Evolutionary conservation across 2,329 filamentous ascomycete genomes (phyloP), one percentile per base, ranked within the genome.

Genomic region (Fusarium sp.): DNA sequence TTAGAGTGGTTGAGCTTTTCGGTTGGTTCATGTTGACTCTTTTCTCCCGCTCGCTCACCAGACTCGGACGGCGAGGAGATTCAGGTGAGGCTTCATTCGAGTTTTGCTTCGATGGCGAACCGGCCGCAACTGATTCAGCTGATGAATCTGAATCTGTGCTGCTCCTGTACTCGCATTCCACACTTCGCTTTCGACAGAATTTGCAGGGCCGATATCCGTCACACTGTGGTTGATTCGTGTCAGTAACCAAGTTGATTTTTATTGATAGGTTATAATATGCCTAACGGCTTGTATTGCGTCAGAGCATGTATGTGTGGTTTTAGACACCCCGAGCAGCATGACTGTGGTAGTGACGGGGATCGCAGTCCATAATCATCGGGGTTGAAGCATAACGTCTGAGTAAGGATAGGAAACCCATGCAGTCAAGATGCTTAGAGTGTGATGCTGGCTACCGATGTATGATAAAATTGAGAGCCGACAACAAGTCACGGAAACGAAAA

Each of bases 181-280:
- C 42, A 7, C 34, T 24, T 49, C 46, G 31, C 75, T 85, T 87
- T 40, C 78, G 75, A 74, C 86, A 89, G 24, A 83, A 84, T 56
- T 80, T 80, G 73, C 86, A 89, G 34, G 85, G 85, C 47, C 77
- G 79, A 42, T 79, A 70, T 25, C 85, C 85, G 74, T 88, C 85
- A 73, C 85, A 88, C 85, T 88, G 64, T 38, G 13, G 26, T 41
- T 26, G 11, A 28, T 22, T 7, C 11, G 4, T 38, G 50, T 66
- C 24, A 66, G 53, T 25, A 32, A 35, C 32, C 36, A 12, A 24
- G 6, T 15, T n/a, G 35, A 5, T 3, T 35, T 31, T 13, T 29
- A 24, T 9, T 15, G 40, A 12, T n/a, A 29, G 24, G 22, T 13
- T 11, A 19, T 19, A 19, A 19, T 19, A 19, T 19, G 19, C 19